A percentile compares a stretch with the other conserved stretches of the same genome.
These are phyloP conservation scores for Opeltia flavorubescens DNA, from an alignment of 495 filamentous ascomycete species.

Conservation along the genomic window DNA sequence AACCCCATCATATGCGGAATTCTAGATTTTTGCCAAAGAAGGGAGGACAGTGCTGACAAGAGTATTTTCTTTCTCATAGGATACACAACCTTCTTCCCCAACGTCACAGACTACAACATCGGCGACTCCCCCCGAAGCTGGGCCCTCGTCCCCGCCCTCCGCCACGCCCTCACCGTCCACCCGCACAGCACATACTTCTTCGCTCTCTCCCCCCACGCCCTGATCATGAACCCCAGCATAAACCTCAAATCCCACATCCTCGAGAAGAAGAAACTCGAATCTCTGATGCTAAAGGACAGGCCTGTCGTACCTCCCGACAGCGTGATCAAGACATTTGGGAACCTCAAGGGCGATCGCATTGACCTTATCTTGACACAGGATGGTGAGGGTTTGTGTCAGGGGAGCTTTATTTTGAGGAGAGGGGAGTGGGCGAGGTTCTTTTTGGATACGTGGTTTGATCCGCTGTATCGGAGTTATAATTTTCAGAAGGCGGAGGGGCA, in stretches of 20 bases:
- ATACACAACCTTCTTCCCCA: conserved; percentile 75
- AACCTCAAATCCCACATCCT: conserved; percentile 59
- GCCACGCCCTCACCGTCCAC: conserved; percentile 72
- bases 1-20: background rate
- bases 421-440: conserved; percentile 90
- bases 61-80: conserved; percentile 33
- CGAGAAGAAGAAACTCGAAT: conserved; percentile 48
- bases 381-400: conserved; percentile 56
- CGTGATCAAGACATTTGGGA: conserved; percentile 87
- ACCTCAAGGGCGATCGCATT: conserved; percentile 60
- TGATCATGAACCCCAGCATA: conserved; percentile 79
- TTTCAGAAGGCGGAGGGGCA: conserved; percentile 91
- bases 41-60: conserved; percentile 1
- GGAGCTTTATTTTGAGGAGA: conserved; percentile 65
- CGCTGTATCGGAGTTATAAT: conserved; percentile 81
- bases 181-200: conserved; percentile 69
- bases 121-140: conserved; percentile 52
- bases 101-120: conserved; percentile 61
- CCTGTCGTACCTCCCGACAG: conserved; percentile 88
- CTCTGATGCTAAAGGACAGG: conserved; percentile 68
- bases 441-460: conserved; percentile 92
- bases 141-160: conserved; percentile 69
- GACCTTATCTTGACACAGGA: conserved; percentile 83
- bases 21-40: background rate
- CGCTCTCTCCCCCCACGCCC: conserved; percentile 64